Evolutionary conservation across 192 early-diverging fungal species (phyloP), one percentile per base, ranked within the genome.

Genomic region (Irineochytrium annulatum): DNA sequence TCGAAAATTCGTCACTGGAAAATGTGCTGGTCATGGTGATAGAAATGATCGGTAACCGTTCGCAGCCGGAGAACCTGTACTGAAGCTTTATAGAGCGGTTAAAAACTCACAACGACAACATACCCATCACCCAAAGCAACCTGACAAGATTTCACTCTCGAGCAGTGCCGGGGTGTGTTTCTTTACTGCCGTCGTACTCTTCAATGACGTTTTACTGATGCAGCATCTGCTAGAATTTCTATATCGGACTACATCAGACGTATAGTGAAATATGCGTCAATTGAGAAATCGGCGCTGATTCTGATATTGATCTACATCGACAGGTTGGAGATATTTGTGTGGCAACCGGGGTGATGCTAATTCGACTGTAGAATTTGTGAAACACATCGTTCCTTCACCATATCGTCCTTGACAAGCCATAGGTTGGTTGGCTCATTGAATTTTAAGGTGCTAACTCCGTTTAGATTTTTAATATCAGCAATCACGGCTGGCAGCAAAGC

Each of bases 131-230:
- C 3, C 51, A 62, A 8, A 52, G 65, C 43, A 80, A 87, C 51
- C 77, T 95, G 17, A 95, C 96, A 0, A 87, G 94, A 37, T 98
- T 98, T 62, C 96, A 98, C 62, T 97, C 94, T n/a, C 83, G 96
- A 51, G 89, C 90, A 14, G 81, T 89, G 26, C 94, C 96, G 31
- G 62, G 69, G 68, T 69, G 48, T 20, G 43, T 24, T 41, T 55
- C 16, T 8, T 14, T 60, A 6, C 6, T 31, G 29, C 55, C 27
- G 14, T 28, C 11, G 14, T 24, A n/a, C 24, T 49, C 61, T 63
- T 13, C 20, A 41, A 52, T n/a, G 14, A 19, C 13, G 41, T 41
- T 33, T 13, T 58, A 2, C 0, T 39, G 16, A 17, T 13, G n/a
- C 37, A 41, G 37, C 8, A 41, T 41, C 37, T 41, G 19, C 26